Conservation (phyloP, 257 asterid species). For the Solanum neorickii region DNA sequence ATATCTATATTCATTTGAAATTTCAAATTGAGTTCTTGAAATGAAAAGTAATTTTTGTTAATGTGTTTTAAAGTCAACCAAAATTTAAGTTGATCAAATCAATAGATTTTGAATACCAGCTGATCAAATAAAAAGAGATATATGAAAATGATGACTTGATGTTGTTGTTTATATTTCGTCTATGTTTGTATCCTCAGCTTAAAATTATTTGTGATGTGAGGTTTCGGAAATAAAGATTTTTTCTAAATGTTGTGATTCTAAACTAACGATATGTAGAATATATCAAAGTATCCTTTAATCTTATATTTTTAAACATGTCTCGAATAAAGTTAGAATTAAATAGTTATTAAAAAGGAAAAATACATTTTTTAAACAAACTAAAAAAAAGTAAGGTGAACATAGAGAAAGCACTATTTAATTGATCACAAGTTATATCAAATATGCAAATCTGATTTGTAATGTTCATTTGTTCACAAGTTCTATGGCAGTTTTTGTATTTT, state of each 20-base stretch:
- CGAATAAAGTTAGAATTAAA: too few relatives aligned
- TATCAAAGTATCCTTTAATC: too few relatives aligned
- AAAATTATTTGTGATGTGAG: not conserved
- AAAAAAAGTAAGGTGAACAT: not conserved
- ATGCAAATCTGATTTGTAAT: not conserved
- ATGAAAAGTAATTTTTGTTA: not conserved
- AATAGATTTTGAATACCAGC: not conserved
- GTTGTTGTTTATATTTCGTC: too few relatives aligned
- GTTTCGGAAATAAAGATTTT: not conserved
- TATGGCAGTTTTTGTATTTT: too few relatives aligned
- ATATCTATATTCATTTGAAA: too few relatives aligned
- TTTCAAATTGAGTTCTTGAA: not conserved
- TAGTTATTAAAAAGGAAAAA: not conserved
- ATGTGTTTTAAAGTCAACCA: not conserved
- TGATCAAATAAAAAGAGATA: not conserved
- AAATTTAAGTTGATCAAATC: not conserved
- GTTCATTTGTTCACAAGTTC: not conserved
- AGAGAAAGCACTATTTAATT: not conserved
- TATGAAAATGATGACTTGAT: too few relatives aligned
- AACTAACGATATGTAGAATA: not conserved
- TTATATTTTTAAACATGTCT: too few relatives aligned
- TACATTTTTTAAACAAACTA: not conserved
- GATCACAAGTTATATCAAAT: not conserved
- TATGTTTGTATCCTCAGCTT: too few relatives aligned
- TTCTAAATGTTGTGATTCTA: not conserved